Conservation (phyloP, 352 stramenopile genomes). For the Globisporangium acanthophoron region DNA sequence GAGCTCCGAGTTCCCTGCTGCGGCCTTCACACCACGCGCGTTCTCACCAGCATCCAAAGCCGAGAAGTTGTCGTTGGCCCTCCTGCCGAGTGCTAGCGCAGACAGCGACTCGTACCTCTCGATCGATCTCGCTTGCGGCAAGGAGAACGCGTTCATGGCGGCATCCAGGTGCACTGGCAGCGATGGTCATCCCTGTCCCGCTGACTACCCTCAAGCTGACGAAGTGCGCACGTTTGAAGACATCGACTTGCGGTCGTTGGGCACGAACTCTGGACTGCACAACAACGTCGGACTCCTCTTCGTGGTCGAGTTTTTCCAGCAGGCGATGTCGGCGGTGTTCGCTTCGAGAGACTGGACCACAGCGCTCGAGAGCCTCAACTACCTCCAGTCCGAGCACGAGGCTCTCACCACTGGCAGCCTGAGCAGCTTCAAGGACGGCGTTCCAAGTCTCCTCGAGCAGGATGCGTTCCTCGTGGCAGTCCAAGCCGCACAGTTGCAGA, state of each 20-base stretch:
- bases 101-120: constrained; percentile 1
- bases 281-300: constrained; percentile 41
- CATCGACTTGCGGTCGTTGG: constrained; percentile 20
- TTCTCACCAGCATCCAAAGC: constrained; percentile 6
- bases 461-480: constrained; percentile 37
- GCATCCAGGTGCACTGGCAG: constrained; percentile 17
- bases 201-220: constrained; percentile 12
- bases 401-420: constrained; percentile 17
- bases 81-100: not conserved
- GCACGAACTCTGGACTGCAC: constrained; percentile 18
- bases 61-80: constrained; percentile 22
- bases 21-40: constrained; percentile 20
- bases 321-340: constrained; percentile 27
- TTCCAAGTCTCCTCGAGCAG: constrained; percentile 19
- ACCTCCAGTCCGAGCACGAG: constrained; percentile 13
- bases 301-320: constrained; percentile 37
- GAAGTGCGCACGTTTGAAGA: constrained; percentile 15
- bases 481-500: constrained; percentile 23
- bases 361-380: constrained; percentile 30
- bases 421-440: constrained; percentile 19
- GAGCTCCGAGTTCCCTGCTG: constrained; percentile 31
- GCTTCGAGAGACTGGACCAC: constrained; percentile 22
- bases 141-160: constrained; percentile 21
- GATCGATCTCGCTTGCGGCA: constrained; percentile 26
- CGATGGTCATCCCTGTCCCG: constrained; percentile 28